Evolutionary conservation across 2,329 filamentous ascomycete species (phyloP).

Genomic region (Trichoderma sp.): DNA sequence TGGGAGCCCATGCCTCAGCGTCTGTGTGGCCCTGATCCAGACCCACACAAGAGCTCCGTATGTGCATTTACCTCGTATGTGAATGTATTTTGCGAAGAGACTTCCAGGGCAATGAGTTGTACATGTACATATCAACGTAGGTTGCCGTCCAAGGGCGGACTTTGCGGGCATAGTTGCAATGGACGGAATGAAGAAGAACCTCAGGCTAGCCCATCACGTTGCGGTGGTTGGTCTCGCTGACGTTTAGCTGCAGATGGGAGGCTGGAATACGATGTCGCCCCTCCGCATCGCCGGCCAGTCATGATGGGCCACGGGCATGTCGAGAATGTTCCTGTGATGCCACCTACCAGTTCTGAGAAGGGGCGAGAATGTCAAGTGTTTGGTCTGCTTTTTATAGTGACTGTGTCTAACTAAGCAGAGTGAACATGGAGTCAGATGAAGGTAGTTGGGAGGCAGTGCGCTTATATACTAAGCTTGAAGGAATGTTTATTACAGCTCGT

Average conservation of each 20-base stretch:
- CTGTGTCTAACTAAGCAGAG: background rate
- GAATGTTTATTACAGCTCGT: background rate
- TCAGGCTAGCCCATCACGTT: background rate
- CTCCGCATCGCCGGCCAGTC: background rate
- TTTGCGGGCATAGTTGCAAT: background rate
- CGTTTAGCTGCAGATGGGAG: background rate
- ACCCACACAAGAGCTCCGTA: constrained; percentile 5
- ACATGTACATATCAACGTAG: background rate
- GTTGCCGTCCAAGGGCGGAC: background rate
- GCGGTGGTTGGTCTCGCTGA: constrained; percentile 2
- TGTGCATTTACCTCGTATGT: background rate
- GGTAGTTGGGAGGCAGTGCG: background rate
- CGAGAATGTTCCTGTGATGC: background rate
- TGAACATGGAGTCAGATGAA: background rate
- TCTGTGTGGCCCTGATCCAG: background rate
- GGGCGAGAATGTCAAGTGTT: background rate
- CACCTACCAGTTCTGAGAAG: background rate
- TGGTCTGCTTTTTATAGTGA: background rate
- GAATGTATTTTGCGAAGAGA: background rate
- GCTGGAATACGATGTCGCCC: constrained; percentile 4
- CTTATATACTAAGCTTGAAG: background rate
- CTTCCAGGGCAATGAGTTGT: background rate
- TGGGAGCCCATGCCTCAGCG: background rate
- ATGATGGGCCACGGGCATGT: background rate
- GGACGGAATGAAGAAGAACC: background rate